Percentiles rank a stretch among this genome's conserved stretches.
These are phyloP conservation scores for Bondarzewia mesenterica DNA, from an alignment of 1,284 basidiomycete genomes.

Conservation along the genomic window DNA sequence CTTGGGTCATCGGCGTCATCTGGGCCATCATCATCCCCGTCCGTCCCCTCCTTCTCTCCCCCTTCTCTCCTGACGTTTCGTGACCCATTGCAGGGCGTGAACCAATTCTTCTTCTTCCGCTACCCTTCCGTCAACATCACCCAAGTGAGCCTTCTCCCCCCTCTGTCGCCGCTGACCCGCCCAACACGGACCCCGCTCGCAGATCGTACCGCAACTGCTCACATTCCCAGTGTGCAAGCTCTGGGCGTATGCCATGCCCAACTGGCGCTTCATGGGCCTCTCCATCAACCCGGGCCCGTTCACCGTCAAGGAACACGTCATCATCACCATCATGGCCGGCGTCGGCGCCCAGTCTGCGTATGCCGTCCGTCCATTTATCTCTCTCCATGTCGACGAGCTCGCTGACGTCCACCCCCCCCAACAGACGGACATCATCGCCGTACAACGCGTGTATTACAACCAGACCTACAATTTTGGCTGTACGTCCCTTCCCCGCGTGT, in stretches of 20 bases:
- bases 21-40: constrained; percentile 50
- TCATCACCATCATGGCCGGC: constrained; percentile 72
- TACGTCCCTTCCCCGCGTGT: constrained; percentile 36
- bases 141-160: constrained; percentile 3
- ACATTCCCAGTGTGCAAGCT: constrained; percentile 45
- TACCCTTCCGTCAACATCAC: constrained; percentile 41
- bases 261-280: constrained; percentile 40
- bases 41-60: constrained; percentile 1
- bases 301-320: constrained; percentile 64
- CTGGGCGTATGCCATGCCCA: constrained; percentile 44
- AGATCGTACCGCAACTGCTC: constrained; percentile 46
- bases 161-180: constrained; percentile 1
- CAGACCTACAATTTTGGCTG: constrained; percentile 53
- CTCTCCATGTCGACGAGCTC: neutral
- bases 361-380: constrained; percentile 25
- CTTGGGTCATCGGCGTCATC: constrained; percentile 51
- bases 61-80: neutral
- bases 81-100: constrained; percentile 28
- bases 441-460: constrained; percentile 62
- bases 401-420: no score
- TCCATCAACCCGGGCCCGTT: constrained; percentile 66
- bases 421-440: constrained; percentile 67
- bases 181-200: constrained; percentile 18
- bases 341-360: constrained; percentile 59
- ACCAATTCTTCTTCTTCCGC: constrained; percentile 61